A percentile compares a stretch with the other conserved stretches of the same genome.
Conservation (phyloP, 257 asterid species). For the Apocynum venetum region DNA sequence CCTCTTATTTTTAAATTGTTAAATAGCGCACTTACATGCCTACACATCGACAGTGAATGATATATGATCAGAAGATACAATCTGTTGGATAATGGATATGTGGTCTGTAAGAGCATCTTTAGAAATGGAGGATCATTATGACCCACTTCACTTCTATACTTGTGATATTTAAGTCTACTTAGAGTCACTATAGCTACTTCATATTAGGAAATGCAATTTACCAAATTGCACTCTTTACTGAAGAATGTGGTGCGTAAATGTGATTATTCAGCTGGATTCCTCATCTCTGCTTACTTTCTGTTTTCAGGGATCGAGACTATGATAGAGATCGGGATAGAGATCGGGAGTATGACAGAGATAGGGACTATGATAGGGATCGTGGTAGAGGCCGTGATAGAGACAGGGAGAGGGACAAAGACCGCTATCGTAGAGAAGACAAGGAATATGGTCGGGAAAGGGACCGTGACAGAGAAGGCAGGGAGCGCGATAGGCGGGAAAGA, state of each 20-base stretch:
- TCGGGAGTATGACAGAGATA: constrained; percentile 51
- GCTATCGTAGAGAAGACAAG: constrained; percentile 75
- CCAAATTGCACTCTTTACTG: not conserved
- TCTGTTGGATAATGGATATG: not conserved
- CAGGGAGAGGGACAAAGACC: constrained; percentile 57
- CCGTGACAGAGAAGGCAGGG: constrained; percentile 54
- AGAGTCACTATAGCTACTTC: not conserved
- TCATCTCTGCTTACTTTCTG: not conserved
- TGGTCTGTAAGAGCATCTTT: not conserved
- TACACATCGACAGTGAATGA: not conserved
- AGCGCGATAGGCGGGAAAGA: constrained; percentile 70
- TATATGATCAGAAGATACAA: not conserved
- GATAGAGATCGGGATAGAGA: constrained; percentile 51
- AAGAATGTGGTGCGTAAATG: not conserved
- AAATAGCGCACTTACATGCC: not conserved
- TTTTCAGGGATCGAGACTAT: constrained; percentile 37
- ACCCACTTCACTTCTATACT: not conserved
- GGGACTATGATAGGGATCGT: constrained; percentile 62
- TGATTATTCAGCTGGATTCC: not conserved
- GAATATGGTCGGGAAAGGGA: constrained; percentile 73
- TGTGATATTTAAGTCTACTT: not conserved
- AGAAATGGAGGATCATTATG: not conserved
- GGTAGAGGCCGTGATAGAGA: constrained; percentile 46
- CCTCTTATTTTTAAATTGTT: not conserved
- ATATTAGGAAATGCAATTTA: not conserved